Evolutionary conservation across 176 grass and related monocot genomes (phyloP).

Genomic region (Oropetium thomaeum): DNA sequence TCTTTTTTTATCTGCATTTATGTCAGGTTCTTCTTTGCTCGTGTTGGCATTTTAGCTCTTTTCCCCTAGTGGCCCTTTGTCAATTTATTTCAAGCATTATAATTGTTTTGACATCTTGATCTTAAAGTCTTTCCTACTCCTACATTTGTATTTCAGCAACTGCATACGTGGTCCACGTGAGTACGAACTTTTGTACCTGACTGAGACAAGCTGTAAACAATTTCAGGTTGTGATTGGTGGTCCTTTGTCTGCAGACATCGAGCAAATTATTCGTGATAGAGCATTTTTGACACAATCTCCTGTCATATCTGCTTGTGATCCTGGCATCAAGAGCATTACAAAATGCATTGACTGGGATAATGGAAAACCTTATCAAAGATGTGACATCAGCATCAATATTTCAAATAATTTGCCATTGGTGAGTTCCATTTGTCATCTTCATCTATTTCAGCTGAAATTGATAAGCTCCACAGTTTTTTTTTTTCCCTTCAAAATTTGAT

Average conservation of each 20-base stretch:
- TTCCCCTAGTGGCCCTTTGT: background rate
- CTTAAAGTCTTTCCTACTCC: background rate
- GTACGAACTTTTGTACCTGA: background rate
- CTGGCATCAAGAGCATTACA: slow-evolving; percentile 42
- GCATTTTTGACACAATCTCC: slow-evolving; percentile 64
- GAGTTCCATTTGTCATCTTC: slow-evolving; percentile 6
- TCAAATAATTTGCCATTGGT: slow-evolving; percentile 51
- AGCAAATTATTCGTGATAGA: slow-evolving; percentile 63
- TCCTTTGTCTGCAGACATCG: slow-evolving; percentile 53
- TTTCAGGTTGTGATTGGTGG: slow-evolving; percentile 87
- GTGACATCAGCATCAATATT: slow-evolving; percentile 57
- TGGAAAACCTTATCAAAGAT: slow-evolving; percentile 58
- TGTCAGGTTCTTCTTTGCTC: background rate
- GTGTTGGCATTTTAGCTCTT: slow-evolving; percentile 14
- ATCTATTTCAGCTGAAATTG: slow-evolving; percentile 13
- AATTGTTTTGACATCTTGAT: background rate
- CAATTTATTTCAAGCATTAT: background rate
- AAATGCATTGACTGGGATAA: slow-evolving; percentile 54
- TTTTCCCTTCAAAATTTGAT: background rate
- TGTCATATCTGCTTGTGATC: slow-evolving; percentile 62
- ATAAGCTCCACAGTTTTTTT: background rate
- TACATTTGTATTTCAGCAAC: background rate
- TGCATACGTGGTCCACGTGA: background rate
- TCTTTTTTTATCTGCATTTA: background rate
- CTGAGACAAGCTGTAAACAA: slow-evolving; percentile 24